These are phyloP conservation scores for Candida adriatica DNA, from an alignment of 805 yeast species.

Conservation along the genomic window DNA sequence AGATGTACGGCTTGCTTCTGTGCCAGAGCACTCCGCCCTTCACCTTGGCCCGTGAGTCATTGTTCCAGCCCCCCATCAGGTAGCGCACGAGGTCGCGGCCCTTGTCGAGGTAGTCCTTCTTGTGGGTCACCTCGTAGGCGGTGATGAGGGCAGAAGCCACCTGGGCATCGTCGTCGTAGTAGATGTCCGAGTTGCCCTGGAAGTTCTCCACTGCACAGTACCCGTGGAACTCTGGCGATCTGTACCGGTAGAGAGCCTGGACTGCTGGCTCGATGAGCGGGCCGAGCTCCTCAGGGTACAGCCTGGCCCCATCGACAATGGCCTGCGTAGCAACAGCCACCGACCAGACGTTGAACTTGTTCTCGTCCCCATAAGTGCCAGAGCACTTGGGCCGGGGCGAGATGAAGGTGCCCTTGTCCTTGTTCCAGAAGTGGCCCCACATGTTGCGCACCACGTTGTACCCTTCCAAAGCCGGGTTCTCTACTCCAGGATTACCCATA, in stretches of 20 bases:
- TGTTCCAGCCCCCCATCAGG: slow-evolving; percentile 58
- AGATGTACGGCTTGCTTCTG: slow-evolving; percentile 47
- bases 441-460: slow-evolving; percentile 16
- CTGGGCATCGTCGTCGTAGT: slow-evolving; percentile 74
- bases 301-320: slow-evolving; percentile 53
- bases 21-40: slow-evolving; percentile 69
- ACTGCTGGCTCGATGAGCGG: slow-evolving; percentile 50
- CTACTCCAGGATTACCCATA: too few species aligned
- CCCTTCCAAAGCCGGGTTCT: slow-evolving; percentile 23
- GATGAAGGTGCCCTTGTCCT: slow-evolving; percentile 17
- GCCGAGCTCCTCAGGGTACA: slow-evolving; percentile 41
- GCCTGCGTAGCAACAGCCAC: slow-evolving; percentile 62
- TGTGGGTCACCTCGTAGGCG: slow-evolving; percentile 62
- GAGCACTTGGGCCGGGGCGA: slow-evolving; percentile 23
- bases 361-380: slow-evolving; percentile 45
- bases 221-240: slow-evolving; percentile 43
- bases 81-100: slow-evolving; percentile 55
- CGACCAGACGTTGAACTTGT: slow-evolving; percentile 61
- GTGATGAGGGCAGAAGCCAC: slow-evolving; percentile 57
- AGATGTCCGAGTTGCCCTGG: slow-evolving; percentile 55
- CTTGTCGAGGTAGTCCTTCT: slow-evolving; percentile 42
- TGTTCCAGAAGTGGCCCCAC: slow-evolving; percentile 22
- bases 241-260: slow-evolving; percentile 42
- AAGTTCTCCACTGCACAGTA: slow-evolving; percentile 60
- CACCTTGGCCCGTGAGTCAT: slow-evolving; percentile 15